Evolutionary conservation across 805 yeast genomes (phyloP).

Genomic region (Kregervanrija pseudodelftensis): DNA sequence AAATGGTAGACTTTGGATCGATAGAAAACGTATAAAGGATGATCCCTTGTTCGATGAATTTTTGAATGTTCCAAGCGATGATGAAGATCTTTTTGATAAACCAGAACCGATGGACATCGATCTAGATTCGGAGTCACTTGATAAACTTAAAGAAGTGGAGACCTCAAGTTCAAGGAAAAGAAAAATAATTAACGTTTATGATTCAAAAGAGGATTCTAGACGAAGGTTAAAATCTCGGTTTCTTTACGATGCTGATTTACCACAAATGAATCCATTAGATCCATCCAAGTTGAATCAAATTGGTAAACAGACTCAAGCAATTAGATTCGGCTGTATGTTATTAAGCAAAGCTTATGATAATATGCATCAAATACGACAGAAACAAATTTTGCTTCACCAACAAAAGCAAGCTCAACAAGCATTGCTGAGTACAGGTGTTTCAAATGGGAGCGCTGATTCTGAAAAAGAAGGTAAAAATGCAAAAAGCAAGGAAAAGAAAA

Average conservation of each 20-base stretch:
- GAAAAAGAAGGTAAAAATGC: neutral
- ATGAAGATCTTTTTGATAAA: constrained; percentile 12
- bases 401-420: constrained; percentile 29
- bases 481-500: constrained; percentile 4
- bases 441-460: neutral
- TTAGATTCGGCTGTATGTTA: constrained; percentile 88
- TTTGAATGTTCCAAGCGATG: constrained; percentile 33
- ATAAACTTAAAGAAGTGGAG: constrained; percentile 2
- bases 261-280: constrained; percentile 50
- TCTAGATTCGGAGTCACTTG: constrained; percentile 1
- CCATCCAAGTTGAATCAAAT: constrained; percentile 81
- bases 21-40: constrained; percentile 47
- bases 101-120: constrained; percentile 37
- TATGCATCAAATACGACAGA: constrained; percentile 71
- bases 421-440: constrained; percentile 13
- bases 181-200: constrained; percentile 27
- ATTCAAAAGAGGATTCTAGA: constrained; percentile 25
- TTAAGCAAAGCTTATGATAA: constrained; percentile 80
- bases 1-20: constrained; percentile 62
- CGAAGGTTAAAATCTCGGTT: constrained; percentile 42
- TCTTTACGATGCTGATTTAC: constrained; percentile 41
- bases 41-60: constrained; percentile 28
- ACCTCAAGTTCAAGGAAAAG: constrained; percentile 4
- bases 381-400: constrained; percentile 38
- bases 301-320: constrained; percentile 78